Base-by-base conservation (phyloP, 352 stramenopile genomes). In the Pythium aquatile region DNA sequence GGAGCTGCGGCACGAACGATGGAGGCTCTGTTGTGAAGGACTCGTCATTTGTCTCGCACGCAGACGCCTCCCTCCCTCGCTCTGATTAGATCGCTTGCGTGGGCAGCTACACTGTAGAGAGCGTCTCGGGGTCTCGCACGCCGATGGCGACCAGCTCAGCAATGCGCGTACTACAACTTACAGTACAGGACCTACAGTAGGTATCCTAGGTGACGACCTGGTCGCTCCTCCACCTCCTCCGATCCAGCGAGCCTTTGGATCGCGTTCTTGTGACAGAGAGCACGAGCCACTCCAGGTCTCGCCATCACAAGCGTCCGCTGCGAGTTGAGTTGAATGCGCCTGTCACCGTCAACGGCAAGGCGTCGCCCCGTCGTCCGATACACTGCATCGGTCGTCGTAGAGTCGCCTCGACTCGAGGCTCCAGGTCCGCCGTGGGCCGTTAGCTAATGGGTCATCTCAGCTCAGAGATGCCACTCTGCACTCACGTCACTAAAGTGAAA, bases 401-500 rank as follows among this genome's bases (percentile, higher is more conserved):
- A 24, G 20, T 24, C 20, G 20, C 20, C 20, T n/a, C 32, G 32
- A 9, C 32, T 9, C 32, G 32, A 24, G 20, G 24, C 24, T 5
- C 1, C 17, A 14, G 24, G n/a, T 26, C n/a, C 44, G 44, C 44
- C n/a, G n/a, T 26, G n/a, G 44, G 17, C n/a, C 55, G 32, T 63
- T 63, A 63, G 44, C 57, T 63, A 63, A 63, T 55, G 57, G 29
- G 29, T 37, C 57, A 63, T 63, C 57, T 63, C 44, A 63, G 56
- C 28, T 42, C 37, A 17, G 5, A 4, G 13, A 16, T 42, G 37
- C 33, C 8, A 39, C 20, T 4, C 8, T 7, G 33, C 33, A 42
- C 37, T 17, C 37, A 16, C 37, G 44, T 28, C 44, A 51, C 44
- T 51, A 51, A 28, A 30, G 40, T 26, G 40, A 0, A 14, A 26